phyloP scores from a whole-genome alignment of 768 basidiomycete species.

The Pholiota conissans region DNA sequence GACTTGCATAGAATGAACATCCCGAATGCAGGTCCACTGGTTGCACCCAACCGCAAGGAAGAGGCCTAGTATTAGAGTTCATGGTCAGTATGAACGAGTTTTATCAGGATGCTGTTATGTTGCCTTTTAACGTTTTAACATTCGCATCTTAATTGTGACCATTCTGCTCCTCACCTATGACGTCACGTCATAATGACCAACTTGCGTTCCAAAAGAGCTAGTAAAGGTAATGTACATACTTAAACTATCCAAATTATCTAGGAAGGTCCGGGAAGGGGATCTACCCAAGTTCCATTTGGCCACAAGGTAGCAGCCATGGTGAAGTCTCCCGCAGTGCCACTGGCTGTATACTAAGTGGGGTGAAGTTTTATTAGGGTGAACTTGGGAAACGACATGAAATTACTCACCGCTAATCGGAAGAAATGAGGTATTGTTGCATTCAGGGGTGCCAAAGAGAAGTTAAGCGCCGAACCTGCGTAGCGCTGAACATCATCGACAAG shows the following conservation, averaged over 20 bases:
- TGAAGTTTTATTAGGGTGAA: neutral
- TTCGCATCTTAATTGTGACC: no score
- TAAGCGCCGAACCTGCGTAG: slow-evolving; percentile 68
- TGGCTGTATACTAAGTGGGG: slow-evolving; percentile 44
- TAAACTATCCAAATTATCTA: slow-evolving; percentile 10
- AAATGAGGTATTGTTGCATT: slow-evolving; percentile 66
- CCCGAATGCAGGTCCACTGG: slow-evolving; percentile 42
- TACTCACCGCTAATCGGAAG: slow-evolving; percentile 76
- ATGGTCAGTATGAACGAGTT: neutral
- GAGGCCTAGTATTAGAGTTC: slow-evolving; percentile 22
- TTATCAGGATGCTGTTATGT: no score
- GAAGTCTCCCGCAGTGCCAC: slow-evolving; percentile 64
- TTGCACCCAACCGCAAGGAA: slow-evolving; percentile 60
- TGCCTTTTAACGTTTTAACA: no score
- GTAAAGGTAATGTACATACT: neutral
- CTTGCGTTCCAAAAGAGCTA: no score
- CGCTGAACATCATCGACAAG: slow-evolving; percentile 87
- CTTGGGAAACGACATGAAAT: neutral
- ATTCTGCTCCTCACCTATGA: no score
- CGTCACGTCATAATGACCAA: no score
- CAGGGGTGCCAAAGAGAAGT: slow-evolving; percentile 68
- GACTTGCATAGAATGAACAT: slow-evolving; percentile 50
- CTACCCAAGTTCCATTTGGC: slow-evolving; percentile 82
- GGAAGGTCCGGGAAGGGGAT: slow-evolving; percentile 74
- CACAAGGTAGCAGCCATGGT: slow-evolving; percentile 76